Conservation (phyloP, 768 basidiomycete species). For the Pholiota molesta region DNA sequence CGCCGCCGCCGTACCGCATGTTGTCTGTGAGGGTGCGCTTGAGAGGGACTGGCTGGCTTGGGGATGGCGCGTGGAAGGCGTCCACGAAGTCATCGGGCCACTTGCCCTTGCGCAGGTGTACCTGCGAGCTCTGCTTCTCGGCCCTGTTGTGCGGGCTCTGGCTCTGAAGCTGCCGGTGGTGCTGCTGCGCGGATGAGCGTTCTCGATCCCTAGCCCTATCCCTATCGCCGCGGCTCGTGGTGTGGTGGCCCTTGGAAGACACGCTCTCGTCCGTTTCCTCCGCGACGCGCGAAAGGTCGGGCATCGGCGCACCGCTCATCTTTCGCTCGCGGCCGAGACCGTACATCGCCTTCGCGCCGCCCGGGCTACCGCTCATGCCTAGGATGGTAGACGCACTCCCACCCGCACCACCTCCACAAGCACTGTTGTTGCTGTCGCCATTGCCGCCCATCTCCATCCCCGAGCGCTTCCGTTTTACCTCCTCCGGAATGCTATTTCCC, state of each 20-base stretch:
- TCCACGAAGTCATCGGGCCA: constrained; percentile 85
- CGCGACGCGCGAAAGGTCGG: constrained; percentile 67
- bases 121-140: constrained; percentile 37
- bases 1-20: constrained; percentile 3
- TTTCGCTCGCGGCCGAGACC: constrained; percentile 53
- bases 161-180: not conserved
- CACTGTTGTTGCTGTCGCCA: constrained; percentile 17
- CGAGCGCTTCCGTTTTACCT: constrained; percentile 36
- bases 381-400: constrained; percentile 5
- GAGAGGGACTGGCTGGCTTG: constrained; percentile 28
- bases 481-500: constrained; percentile 58
- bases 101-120: constrained; percentile 76
- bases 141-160: constrained; percentile 12
- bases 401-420: not conserved
- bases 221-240: constrained; percentile 1
- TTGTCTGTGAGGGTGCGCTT: constrained; percentile 29
- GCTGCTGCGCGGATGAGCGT: constrained; percentile 10
- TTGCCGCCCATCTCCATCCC: constrained; percentile 5
- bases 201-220: constrained; percentile 5
- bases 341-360: constrained; percentile 12
- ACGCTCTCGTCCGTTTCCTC: constrained; percentile 72
- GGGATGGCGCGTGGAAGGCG: constrained; percentile 43
- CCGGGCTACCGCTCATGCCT: constrained; percentile 8
- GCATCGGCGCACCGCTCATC: constrained; percentile 60
- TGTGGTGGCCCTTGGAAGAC: constrained; percentile 32